Evolutionary conservation across 345 rosid species (phyloP).

Genomic region (Turritis glabra): DNA sequence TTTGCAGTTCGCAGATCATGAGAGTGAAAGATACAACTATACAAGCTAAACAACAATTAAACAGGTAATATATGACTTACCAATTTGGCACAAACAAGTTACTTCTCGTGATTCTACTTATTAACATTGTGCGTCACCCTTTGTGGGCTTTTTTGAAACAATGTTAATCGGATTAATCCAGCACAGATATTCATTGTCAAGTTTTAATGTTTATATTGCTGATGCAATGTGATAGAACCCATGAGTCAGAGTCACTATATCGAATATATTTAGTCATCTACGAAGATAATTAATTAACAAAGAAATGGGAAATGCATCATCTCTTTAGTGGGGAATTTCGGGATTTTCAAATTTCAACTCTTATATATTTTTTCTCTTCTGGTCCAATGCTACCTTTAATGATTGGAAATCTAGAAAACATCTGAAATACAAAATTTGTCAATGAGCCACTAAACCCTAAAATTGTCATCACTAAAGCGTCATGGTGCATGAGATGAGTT

Average conservation of each 20-base stretch:
- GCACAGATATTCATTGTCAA: slow-evolving; percentile 9
- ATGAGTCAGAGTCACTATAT: slow-evolving; percentile 10
- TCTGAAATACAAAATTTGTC: neutral
- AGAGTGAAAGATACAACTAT: neutral
- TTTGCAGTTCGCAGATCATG: neutral
- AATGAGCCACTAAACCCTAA: slow-evolving; percentile 28
- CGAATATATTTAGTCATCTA: neutral
- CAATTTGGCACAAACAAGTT: neutral
- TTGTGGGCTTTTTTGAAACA: slow-evolving; percentile 4
- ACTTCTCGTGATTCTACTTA: neutral
- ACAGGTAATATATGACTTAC: neutral
- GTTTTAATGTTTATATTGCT: neutral
- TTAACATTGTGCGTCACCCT: neutral
- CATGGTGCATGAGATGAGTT: slow-evolving; percentile 34
- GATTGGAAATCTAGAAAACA: slow-evolving; percentile 1
- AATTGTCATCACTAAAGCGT: slow-evolving; percentile 41
- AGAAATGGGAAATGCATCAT: neutral
- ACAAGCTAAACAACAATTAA: neutral
- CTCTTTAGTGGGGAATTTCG: neutral
- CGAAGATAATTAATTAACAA: slow-evolving; percentile 1
- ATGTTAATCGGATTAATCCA: neutral
- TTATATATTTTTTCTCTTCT: too few relatives aligned
- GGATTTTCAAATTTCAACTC: slow-evolving; percentile 1
- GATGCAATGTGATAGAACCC: slow-evolving; percentile 23
- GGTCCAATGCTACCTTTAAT: slow-evolving; percentile 6